Conservation (phyloP, 257 asterid genomes). For the Dorcoceras hygrometricum region DNA sequence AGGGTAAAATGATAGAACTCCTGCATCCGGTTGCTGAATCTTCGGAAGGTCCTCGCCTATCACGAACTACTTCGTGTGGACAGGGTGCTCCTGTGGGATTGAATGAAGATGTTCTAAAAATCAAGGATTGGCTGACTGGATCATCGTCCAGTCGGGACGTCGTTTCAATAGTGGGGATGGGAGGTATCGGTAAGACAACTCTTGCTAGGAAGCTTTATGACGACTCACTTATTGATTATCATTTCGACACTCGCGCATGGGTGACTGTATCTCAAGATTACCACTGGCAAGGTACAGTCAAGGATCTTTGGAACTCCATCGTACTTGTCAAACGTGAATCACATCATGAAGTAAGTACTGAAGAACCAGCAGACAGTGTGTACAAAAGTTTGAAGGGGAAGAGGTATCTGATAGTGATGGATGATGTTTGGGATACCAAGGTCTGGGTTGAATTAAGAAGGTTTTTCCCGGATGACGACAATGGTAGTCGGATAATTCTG, state of each 20-base stretch:
- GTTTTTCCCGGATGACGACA: conserved; percentile 29
- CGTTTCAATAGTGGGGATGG: neutral
- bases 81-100: neutral
- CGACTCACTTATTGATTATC: neutral
- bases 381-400: conserved; percentile 24
- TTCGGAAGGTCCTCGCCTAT: neutral
- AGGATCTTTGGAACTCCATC: conserved; percentile 14
- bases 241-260: conserved; percentile 11
- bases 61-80: neutral
- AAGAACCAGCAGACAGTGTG: neutral
- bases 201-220: conserved; percentile 1
- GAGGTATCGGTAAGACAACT: conserved; percentile 9
- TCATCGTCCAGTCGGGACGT: neutral
- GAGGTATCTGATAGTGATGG: conserved; percentile 21
- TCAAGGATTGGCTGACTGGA: neutral
- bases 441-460: conserved; percentile 22
- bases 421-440: conserved; percentile 29
- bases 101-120: neutral
- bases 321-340: neutral
- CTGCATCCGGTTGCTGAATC: neutral
- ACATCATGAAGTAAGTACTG: neutral
- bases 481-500: conserved; percentile 27
- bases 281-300: conserved; percentile 13
- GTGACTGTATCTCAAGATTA: conserved; percentile 22
- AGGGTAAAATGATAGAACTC: neutral